Percentiles rank a stretch among this genome's conserved stretches.
Evolutionary conservation across 140 eudicot species (phyloP).

Genomic region (Cichorium intybus): DNA sequence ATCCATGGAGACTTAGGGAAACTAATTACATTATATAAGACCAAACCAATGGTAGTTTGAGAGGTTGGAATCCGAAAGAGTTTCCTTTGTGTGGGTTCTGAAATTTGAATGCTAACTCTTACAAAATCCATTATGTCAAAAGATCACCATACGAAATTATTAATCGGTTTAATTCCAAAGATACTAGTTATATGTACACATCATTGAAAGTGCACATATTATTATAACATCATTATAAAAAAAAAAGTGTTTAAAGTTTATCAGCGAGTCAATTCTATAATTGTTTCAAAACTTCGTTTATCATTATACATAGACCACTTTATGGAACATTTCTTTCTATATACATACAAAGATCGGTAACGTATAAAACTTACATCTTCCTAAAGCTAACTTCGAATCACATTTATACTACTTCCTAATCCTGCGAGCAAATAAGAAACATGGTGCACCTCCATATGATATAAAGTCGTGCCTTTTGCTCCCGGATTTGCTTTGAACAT

Average conservation of each 20-base stretch:
- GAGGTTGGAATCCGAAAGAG: neutral
- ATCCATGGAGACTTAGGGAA: too few relatives aligned
- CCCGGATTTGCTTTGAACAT: conserved; percentile 64
- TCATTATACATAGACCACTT: conserved; percentile 19
- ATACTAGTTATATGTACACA: neutral
- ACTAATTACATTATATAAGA: neutral
- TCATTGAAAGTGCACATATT: neutral
- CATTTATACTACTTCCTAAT: conserved; percentile 25
- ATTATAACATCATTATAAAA: too few relatives aligned
- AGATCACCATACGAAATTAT: neutral
- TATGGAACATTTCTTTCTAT: conserved; percentile 26
- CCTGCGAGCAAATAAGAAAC: conserved; percentile 73
- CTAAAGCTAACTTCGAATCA: conserved; percentile 23
- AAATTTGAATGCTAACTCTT: neutral
- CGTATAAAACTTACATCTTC: conserved; percentile 20
- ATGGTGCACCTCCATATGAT: conserved; percentile 83
- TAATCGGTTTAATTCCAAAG: neutral
- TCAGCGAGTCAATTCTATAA: neutral
- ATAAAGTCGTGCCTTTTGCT: conserved; percentile 64
- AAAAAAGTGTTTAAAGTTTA: too few relatives aligned
- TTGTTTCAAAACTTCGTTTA: conserved; percentile 9
- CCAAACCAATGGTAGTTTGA: neutral
- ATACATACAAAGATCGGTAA: conserved; percentile 17
- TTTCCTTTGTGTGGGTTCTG: neutral
- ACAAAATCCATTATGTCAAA: neutral